Evolutionary conservation across 1,284 basidiomycete genomes (phyloP), one percentile per base, ranked within the genome.

Genomic region (Gymnopus androsaceus): DNA sequence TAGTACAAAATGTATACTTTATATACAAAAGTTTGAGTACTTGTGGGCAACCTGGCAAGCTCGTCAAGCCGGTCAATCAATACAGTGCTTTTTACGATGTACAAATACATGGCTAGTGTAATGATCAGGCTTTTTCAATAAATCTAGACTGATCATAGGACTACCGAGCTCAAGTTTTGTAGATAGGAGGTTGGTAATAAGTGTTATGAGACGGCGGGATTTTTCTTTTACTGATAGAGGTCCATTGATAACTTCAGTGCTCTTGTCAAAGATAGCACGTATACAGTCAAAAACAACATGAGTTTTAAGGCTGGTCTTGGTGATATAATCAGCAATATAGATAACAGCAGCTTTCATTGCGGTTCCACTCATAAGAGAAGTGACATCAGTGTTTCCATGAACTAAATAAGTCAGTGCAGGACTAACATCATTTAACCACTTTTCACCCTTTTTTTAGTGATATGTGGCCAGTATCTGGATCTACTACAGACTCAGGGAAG

Each of bases 241-340:
- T 9, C 61, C 58, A 12, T 36, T 34, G 4, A 69, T 9, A 17
- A 68, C 47, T 41, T 65, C 61, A 9, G 59, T 21, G 51, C 67
- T 62, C 17, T 60, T 64, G 0, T 63, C 50, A 57, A 72, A 68
- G 3, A 72, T 62, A 17, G 52, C 54, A 27, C 52, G 41, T 8
- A 75, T 64, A 19, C 59, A n/a, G n/a, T 45, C 52, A 8, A 74
- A 58, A 1, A 75, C 73, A 0, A 57, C 57, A 59, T 71, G 64
- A 4, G 72, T 75, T 50, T 74, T 74, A 12, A 76, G 51, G 1
- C 54, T 27, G 3, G 60, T 44, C 54, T 77, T 77, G 0, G 72
- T 75, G 21, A 77, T 66, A 63, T 76, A 77, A 54, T 77, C 71
- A 4, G 72, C 66, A 2, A 76, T 63, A 67, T 75, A 77, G 4